Conservation (phyloP, 148 eudicot genomes). For the Drosera capensis region DNA sequence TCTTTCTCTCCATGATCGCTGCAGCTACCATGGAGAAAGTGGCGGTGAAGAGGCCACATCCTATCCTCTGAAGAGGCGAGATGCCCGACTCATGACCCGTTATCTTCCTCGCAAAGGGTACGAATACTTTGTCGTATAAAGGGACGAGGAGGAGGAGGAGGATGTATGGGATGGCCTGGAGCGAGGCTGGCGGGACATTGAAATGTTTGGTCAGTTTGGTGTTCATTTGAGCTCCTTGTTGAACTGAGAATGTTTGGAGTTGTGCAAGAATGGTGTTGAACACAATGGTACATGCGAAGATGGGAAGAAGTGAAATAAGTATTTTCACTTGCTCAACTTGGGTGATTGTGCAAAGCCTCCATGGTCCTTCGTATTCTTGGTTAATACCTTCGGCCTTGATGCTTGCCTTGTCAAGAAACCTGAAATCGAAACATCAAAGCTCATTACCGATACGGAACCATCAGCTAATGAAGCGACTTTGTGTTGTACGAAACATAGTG, state of each 20-base stretch:
- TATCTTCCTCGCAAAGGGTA: slow-evolving; percentile 49
- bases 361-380: slow-evolving; percentile 25
- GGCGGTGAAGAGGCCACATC: slow-evolving; percentile 53
- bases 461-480: too few relatives aligned
- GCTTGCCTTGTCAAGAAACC: slow-evolving; percentile 83
- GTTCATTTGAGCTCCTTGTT: slow-evolving; percentile 84
- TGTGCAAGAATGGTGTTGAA: slow-evolving; percentile 92
- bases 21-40: slow-evolving; percentile 79
- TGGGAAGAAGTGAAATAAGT: slow-evolving; percentile 62
- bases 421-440: slow-evolving; percentile 12
- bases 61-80: slow-evolving; percentile 64
- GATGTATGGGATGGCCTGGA: slow-evolving; percentile 84
- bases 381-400: slow-evolving; percentile 22
- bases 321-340: slow-evolving; percentile 90
- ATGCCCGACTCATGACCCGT: slow-evolving; percentile 61
- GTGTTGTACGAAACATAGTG: too few relatives aligned
- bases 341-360: slow-evolving; percentile 55
- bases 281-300: slow-evolving; percentile 72
- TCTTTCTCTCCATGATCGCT: slow-evolving; percentile 41
- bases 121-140: slow-evolving; percentile 53
- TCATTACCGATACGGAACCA: too few relatives aligned
- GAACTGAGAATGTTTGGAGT: slow-evolving; percentile 92
- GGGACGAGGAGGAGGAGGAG: slow-evolving; percentile 76
- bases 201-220: slow-evolving; percentile 35
- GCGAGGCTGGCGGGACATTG: slow-evolving; percentile 82